Evolutionary conservation across 2,329 filamentous ascomycete species (phyloP), one percentile per base, ranked within the genome.

Genomic region (Pochonia chlamydosporia): DNA sequence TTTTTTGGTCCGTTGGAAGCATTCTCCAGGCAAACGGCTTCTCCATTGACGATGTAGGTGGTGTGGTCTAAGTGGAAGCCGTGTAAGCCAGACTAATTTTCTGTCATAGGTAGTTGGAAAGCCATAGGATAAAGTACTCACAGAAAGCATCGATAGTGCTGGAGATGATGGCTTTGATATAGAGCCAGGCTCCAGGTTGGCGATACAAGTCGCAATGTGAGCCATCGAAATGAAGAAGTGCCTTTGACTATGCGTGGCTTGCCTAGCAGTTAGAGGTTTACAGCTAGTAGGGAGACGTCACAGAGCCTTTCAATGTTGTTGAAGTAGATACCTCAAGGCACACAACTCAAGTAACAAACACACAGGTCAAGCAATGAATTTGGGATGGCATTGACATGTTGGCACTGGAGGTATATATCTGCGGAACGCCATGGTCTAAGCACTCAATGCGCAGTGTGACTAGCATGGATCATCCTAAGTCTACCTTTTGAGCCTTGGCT

Each of bases 191-290:
- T 75, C 73, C 49, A 63, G 60, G 56, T 74, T 71, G 55, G 75
- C 66, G 67, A 83, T 71, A 62, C 79, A 81, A 57, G 69, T 75
- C 62, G 75, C 76, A 64, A 83, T 82, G 63, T 84, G 80, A 65
- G 78, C 77, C 79, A 83, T 83, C 64, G 63, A 25, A 37, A 26
- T 24, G 33, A 13, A 6, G 20, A 21, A n/a, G 23, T 21, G 20
- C 35, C 21, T 20, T 13, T 2, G n/a, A 23, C 8, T 23, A 6
- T 14, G 18, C 36, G 23, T 44, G 20, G 20, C 30, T 23, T 24
- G 5, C 26, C 13, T 28, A 9, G 7, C 11, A 28, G 13, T 28
- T 16, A 14, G 14, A 25, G 39, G 10, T 18, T 5, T 16, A 20
- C 24, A 41, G 35, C 21, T 14, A 8, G 28, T 9, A 16, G 35